Evolutionary conservation across 2,329 filamentous ascomycete species (phyloP), one percentile per base, ranked within the genome.

Genomic region (Aspergillus neotritici): DNA sequence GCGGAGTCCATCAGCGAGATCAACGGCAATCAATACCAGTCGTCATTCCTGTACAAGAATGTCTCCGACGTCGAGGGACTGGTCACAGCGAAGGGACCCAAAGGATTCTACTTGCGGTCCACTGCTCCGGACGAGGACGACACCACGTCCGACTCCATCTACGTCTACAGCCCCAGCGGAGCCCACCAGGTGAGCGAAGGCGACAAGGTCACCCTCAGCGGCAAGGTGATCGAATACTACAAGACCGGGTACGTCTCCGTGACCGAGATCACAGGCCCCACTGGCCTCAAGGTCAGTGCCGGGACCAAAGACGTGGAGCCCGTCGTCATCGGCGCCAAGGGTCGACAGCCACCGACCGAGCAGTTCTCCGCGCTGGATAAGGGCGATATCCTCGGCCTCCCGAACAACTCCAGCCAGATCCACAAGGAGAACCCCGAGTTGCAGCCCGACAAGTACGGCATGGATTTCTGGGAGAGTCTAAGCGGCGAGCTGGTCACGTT

Each of bases 391-490:
- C 84, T 84, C 48, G 75, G 67, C 1, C 66, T 84, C 4, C 83
- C 84, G 9, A 84, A 84, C 56, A 83, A 79, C 47, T 67, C 69
- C 31, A 75, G 69, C 48, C 72, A 74, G 51, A 58, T 87, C 31
- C 83, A 80, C 2, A 67, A 62, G 5, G 67, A 60, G 29, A 86
- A 87, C 58, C 82, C 82, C 0, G 66, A 68, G 11, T 71, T 87
- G 31, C 62, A 83, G 47, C 83, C 83, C 2, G 65, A 67, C 15
- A 65, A 69, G 33, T 87, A 82, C 55, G 84, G 83, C 2, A 68
- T 87, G 25, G 84, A 87, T 61, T 87, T 86, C 58, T 87, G 83
- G 84, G 80, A 87, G 72, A 82, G 77, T 49, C 64, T 87, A 45
- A 72, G 70, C 41, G 84, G 83, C 21, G 81, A 86, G 63, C 69